These are phyloP conservation scores for Luvunga scandens DNA, from an alignment of 345 rosid species.

Conservation along the genomic window DNA sequence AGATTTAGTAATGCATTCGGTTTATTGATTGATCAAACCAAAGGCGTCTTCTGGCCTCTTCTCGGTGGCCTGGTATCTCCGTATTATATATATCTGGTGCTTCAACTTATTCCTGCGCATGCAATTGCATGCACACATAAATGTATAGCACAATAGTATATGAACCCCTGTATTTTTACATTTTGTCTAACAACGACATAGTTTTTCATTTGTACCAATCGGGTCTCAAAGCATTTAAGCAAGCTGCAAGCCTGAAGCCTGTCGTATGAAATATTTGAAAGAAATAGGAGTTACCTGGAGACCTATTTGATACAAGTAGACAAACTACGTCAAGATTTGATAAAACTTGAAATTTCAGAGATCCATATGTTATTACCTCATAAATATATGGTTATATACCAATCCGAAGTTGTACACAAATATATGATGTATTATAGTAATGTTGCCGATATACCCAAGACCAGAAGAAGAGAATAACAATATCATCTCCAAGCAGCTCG, in stretches of 20 bases:
- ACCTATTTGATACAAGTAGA: too few relatives aligned
- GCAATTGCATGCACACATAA: background rate
- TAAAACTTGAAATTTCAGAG: too few relatives aligned
- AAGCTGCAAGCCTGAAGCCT: too few relatives aligned
- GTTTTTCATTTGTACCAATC: background rate
- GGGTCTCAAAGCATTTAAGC: background rate
- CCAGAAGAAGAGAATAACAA: background rate
- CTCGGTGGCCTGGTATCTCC: slow-evolving; percentile 1
- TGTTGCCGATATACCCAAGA: too few relatives aligned
- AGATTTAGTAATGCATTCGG: background rate
- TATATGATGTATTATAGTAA: too few relatives aligned
- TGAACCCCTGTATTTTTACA: background rate
- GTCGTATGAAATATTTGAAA: background rate
- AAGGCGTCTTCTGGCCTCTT: background rate
- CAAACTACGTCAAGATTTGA: too few relatives aligned
- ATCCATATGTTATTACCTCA: too few relatives aligned
- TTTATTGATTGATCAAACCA: slow-evolving; percentile 1
- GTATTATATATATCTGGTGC: background rate
- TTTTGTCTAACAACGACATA: background rate
- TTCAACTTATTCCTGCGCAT: background rate
- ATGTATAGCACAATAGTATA: background rate
- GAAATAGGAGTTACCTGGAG: too few relatives aligned
- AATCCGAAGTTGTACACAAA: too few relatives aligned
- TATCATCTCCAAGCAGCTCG: background rate
- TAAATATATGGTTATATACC: too few relatives aligned